Evolutionary conservation across 2,329 filamentous ascomycete genomes (phyloP), one percentile per base, ranked within the genome.

Genomic region (Didymellaceae sp.): DNA sequence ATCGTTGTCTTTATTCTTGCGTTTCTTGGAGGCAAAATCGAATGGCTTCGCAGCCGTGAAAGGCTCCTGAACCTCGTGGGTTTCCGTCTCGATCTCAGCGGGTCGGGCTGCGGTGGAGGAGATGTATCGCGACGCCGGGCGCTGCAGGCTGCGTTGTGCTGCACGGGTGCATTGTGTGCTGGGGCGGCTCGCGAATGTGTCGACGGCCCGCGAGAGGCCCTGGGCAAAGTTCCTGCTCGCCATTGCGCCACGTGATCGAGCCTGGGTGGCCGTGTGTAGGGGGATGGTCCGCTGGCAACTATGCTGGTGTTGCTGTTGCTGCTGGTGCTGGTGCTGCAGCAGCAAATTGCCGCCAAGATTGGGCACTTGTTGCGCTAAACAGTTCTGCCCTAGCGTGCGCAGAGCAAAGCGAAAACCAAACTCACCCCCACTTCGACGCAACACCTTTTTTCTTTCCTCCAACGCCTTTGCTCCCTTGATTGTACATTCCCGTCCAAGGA

Each of bases 11-110:
- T 39, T 35, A 2, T 31, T 37, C 5, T 20, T 39, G 2, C 55
- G 61, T 10, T 42, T 18, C 62, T 9, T 52, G 13, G 55, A 53
- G 13, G 37, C 42, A 33, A 80, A 77, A 30, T 77, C 65, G 54
- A 80, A 76, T 46, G 74, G 72, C 26, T 79, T 73, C 50, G 77
- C 75, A 43, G 75, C 75, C 55, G 73, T 72, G 54, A 77, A 68
- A 6, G 55, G 58, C 42, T 68, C 65, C 31, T 55, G 59, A 24
- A 33, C 14, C 41, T 68, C 61, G 5, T 28, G 26, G 26, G 34
- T 14, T 38, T 68, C 61, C 33, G 51, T 56, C 17, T 48, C 47
- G 21, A 66, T 52, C 32, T 70, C 66, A 25, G 65, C 67, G 35
- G 42, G 51, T 31, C 65, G 61, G 48, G 59, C 42, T 25, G 59